Evolutionary conservation across 2,329 filamentous ascomycete genomes (phyloP), one percentile per base, ranked within the genome.

Genomic region (Curvularia eragrostidis): DNA sequence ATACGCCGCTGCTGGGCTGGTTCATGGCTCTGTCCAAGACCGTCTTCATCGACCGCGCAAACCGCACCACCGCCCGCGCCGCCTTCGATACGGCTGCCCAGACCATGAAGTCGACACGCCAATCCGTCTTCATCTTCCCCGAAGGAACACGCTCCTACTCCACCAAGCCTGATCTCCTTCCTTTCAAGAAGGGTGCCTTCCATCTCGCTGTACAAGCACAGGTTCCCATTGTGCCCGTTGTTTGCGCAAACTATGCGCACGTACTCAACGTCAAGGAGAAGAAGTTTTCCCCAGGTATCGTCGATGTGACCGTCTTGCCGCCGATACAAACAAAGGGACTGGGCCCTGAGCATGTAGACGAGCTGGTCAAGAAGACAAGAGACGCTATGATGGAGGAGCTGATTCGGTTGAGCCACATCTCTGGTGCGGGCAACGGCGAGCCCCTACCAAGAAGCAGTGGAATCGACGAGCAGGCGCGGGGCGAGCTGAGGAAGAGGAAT

Each of bases 111-210:
- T 79, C 79, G 51, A 83, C 89, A 70, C 73, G 76, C 54, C 82
- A 84, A 81, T 91, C 85, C 77, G 91, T 94, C 68, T 94, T 88
- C 81, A 92, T 94, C 80, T 94, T 94, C 78, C 90, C 91, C 58
- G 95, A 99, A 80, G 95, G 95, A 49, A 99, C 95, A 1, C 86
- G 95, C 66, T 96, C 91, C 75, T 97, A 98, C 80, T 85, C 90
- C 56, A 87, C 89, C 68, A 88, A 93, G 53, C 91, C 95, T 1
- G 86, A 84, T 58, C 80, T 99, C 69, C 82, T 98, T 53, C 91
- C 93, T n/a, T 99, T 98, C 84, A 99, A 99, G 81, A 99, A 99
- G 83, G 95, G 95, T 58, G 95, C 94, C 46, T 99, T 99, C 79
- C 94, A 99, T 77, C 84, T 99, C 32, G 95, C 95, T 44, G 87